These are phyloP conservation scores for Claviceps capensis DNA, from an alignment of 2,329 filamentous ascomycete genomes.

Conservation along the genomic window DNA sequence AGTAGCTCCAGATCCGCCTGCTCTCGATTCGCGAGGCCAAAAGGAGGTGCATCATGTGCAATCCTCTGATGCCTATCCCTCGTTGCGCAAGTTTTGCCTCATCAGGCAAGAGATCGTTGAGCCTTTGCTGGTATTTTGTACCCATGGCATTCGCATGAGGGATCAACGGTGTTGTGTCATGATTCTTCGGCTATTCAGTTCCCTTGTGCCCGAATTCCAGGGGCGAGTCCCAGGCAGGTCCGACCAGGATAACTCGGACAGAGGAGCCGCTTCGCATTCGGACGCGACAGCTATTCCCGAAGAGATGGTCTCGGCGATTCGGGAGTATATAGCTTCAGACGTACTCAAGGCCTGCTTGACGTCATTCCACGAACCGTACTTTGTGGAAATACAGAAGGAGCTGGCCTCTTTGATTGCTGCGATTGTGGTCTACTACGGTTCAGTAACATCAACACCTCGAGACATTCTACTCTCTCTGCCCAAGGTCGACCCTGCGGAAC, in stretches of 20 bases:
- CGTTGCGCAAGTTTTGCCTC: constrained; percentile 72
- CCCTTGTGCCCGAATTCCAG: constrained; percentile 66
- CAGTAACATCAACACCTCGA: constrained; percentile 54
- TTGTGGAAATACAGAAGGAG: constrained; percentile 90
- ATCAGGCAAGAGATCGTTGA: constrained; percentile 67
- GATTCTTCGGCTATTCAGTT: constrained; percentile 75
- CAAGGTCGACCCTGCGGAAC: constrained; percentile 53
- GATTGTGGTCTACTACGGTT: constrained; percentile 66
- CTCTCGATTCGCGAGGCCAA: background rate
- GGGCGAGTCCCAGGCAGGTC: constrained; percentile 10
- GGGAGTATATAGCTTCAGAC: constrained; percentile 80
- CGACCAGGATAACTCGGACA: constrained; percentile 13
- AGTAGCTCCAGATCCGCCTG: background rate
- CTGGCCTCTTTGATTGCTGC: constrained; percentile 76
- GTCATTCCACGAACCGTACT: constrained; percentile 88
- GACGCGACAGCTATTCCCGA: constrained; percentile 34
- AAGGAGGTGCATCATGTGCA: background rate
- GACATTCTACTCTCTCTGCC: constrained; percentile 69
- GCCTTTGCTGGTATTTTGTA: constrained; percentile 81
- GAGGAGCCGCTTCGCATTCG: constrained; percentile 10
- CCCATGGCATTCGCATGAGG: constrained; percentile 76
- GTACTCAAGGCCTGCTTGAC: constrained; percentile 83
- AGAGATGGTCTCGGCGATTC: constrained; percentile 51
- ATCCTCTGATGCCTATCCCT: constrained; percentile 29
- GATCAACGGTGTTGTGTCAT: constrained; percentile 81